Conservation (phyloP, 306 rosid species). For the Arachis stenosperma region DNA sequence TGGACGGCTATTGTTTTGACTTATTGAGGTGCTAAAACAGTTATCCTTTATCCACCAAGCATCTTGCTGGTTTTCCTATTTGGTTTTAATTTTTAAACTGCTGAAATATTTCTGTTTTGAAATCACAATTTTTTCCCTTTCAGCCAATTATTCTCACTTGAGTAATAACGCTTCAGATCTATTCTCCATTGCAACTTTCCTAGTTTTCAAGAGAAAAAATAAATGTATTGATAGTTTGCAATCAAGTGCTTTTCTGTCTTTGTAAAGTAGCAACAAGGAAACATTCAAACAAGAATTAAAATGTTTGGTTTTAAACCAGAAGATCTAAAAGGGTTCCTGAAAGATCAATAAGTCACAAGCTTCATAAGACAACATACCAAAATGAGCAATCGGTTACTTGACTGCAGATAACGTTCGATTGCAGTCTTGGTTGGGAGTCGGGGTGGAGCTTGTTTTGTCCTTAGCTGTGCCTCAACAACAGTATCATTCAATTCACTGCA, state of each 20-base stretch:
- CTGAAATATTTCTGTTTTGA: too few species aligned
- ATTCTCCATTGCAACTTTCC: slow-evolving; percentile 27
- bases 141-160: slow-evolving; percentile 13
- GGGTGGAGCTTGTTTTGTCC: slow-evolving; percentile 66
- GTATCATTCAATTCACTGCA: slow-evolving; percentile 91
- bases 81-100: not conserved
- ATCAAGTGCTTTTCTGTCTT: slow-evolving; percentile 17
- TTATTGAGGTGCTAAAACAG: slow-evolving; percentile 4
- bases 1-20: not conserved
- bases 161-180: slow-evolving; percentile 2
- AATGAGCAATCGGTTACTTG: slow-evolving; percentile 82
- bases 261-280: slow-evolving; percentile 16
- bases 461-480: slow-evolving; percentile 62
- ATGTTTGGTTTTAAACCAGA: slow-evolving; percentile 18
- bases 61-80: not conserved
- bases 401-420: slow-evolving; percentile 56
- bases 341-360: slow-evolving; percentile 22
- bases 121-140: not conserved
- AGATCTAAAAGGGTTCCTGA: not conserved
- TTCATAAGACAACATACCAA: slow-evolving; percentile 60
- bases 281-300: slow-evolving; percentile 4
- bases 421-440: slow-evolving; percentile 61
- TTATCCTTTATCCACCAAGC: not conserved
- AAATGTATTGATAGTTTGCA: not conserved
- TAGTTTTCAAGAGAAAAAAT: slow-evolving; percentile 12